Conservation (phyloP, 1,139 yeast species). For the Arxiozyma telluris region DNA sequence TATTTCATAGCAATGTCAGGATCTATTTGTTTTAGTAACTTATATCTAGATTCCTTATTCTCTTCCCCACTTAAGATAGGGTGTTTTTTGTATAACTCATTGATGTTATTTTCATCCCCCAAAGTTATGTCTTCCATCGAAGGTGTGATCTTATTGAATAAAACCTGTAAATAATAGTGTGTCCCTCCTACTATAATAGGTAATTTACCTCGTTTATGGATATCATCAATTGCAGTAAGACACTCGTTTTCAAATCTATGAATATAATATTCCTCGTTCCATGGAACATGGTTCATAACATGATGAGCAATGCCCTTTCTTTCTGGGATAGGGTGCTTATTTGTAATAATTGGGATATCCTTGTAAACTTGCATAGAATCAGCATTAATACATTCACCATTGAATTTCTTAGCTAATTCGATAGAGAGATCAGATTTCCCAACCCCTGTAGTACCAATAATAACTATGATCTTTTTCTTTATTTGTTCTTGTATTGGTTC, state of each 20-base stretch:
- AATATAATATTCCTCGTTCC: slow-evolving; percentile 79
- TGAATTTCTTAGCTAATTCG: slow-evolving; percentile 64
- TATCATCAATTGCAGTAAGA: slow-evolving; percentile 40
- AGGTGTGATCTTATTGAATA: slow-evolving; percentile 40
- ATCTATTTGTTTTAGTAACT: slow-evolving; percentile 45
- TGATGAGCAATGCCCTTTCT: slow-evolving; percentile 72
- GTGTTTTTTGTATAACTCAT: slow-evolving; percentile 17
- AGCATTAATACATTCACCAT: slow-evolving; percentile 90
- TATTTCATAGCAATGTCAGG: slow-evolving; percentile 70
- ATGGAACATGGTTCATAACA: slow-evolving; percentile 71
- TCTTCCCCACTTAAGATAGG: slow-evolving; percentile 43
- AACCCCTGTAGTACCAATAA: slow-evolving; percentile 98
- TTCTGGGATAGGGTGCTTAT: slow-evolving; percentile 79
- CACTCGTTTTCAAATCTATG: slow-evolving; percentile 77
- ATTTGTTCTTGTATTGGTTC: background rate
- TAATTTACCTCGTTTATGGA: slow-evolving; percentile 59
- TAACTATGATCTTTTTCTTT: slow-evolving; percentile 42
- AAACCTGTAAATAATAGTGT: slow-evolving; percentile 76
- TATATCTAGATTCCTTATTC: slow-evolving; percentile 25
- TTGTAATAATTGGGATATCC: slow-evolving; percentile 68
- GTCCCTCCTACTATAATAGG: slow-evolving; percentile 96
- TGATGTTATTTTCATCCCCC: slow-evolving; percentile 25
- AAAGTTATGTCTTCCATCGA: slow-evolving; percentile 6
- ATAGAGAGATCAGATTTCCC: slow-evolving; percentile 82
- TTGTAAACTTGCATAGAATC: slow-evolving; percentile 95